Evolutionary conservation across 2,329 filamentous ascomycete genomes (phyloP).

Genomic region (Macrophomina phaseolina): DNA sequence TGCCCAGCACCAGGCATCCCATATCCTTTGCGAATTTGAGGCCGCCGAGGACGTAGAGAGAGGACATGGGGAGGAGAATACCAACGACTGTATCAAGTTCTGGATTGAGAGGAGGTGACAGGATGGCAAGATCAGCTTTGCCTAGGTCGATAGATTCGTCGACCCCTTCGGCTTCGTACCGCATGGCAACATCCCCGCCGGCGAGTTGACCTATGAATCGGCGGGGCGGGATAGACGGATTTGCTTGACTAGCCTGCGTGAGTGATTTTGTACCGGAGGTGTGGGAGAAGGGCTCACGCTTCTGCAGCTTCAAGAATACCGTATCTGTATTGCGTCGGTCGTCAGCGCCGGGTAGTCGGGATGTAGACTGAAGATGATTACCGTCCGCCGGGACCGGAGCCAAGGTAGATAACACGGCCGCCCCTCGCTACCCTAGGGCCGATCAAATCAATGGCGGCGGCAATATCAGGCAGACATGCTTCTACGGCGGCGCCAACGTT

Average conservation of each 20-base stretch:
- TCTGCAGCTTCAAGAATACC: slow-evolving; percentile 19
- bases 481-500: slow-evolving; percentile 12
- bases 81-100: slow-evolving; percentile 12
- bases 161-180: slow-evolving; percentile 16
- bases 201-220: slow-evolving; percentile 18
- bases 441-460: slow-evolving; percentile 12
- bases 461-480: slow-evolving; percentile 7
- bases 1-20: slow-evolving; percentile 9
- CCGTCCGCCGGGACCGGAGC: slow-evolving; percentile 8
- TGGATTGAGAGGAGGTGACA: slow-evolving; percentile 12
- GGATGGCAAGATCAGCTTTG: slow-evolving; percentile 9
- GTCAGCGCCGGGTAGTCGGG: neutral
- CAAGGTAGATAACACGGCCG: slow-evolving; percentile 13
- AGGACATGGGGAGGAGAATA: slow-evolving; percentile 13
- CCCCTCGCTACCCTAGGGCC: slow-evolving; percentile 14
- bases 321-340: neutral
- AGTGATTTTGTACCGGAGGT: neutral
- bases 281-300: neutral
- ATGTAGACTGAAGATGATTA: neutral
- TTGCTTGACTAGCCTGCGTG: neutral
- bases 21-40: slow-evolving; percentile 6
- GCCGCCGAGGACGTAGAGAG: slow-evolving; percentile 13
- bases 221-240: slow-evolving; percentile 17
- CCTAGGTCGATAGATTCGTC: slow-evolving; percentile 18
- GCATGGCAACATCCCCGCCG: slow-evolving; percentile 6